A percentile compares a stretch with the other conserved stretches of the same genome.
These are phyloP conservation scores for Breviolum minutum DNA, from an alignment of 73 alveolate species.

Conservation along the genomic window DNA sequence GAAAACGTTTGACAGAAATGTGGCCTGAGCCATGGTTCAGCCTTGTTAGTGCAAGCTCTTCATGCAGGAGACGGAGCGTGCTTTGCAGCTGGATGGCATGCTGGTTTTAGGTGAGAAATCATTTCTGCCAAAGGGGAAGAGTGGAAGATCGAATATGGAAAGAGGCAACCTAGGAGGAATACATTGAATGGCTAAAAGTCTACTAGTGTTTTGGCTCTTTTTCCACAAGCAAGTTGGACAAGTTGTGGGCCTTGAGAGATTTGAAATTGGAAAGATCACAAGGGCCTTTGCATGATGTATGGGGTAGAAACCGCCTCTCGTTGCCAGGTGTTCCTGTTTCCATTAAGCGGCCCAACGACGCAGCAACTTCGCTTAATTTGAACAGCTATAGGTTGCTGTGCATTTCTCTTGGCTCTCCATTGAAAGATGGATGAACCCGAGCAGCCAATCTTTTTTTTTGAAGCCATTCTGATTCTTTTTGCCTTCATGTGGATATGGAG, in stretches of 20 bases:
- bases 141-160: no score
- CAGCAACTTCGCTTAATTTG: conserved; percentile 20
- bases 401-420: background rate
- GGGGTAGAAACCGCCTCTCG: background rate
- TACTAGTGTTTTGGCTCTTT: no score
- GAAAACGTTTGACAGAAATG: background rate
- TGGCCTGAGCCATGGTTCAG: background rate
- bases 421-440: no score
- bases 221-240: no score
- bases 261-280: background rate
- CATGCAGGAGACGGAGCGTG: conserved; percentile 90
- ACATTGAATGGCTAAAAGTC: no score
- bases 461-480: no score
- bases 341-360: conserved; percentile 95
- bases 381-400: background rate
- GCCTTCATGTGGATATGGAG: no score
- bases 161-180: no score
- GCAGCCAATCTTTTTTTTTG: no score
- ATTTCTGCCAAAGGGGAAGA: no score
- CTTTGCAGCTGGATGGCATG: conserved; percentile 95
- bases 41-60: background rate
- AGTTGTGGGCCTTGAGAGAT: no score
- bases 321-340: conserved; percentile 89
- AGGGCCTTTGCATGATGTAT: no score
- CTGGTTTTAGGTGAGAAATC: conserved; percentile 60